phyloP scores from a whole-genome alignment of 176 grass and related monocot genomes.

The Calamus simplicifolius region DNA sequence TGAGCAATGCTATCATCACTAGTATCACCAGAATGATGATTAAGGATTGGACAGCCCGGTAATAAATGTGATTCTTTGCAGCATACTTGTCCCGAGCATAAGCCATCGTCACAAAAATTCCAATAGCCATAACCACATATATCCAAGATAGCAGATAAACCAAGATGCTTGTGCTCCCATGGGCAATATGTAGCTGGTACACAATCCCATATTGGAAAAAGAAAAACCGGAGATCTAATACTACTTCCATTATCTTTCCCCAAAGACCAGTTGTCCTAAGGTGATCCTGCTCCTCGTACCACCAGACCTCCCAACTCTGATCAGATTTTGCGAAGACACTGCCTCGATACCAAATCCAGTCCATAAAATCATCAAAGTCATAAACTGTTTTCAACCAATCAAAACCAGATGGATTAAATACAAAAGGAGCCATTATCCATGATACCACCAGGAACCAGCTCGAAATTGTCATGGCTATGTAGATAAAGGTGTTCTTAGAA shows the following conservation, averaged over 20 bases:
- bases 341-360: constrained; percentile 86
- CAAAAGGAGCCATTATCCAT: constrained; percentile 98
- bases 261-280: constrained; percentile 82
- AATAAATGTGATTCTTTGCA: constrained; percentile 77
- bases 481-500: constrained; percentile 68
- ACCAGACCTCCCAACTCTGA: constrained; percentile 95
- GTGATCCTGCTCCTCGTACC: constrained; percentile 94
- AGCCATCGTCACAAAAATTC: constrained; percentile 61
- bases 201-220: constrained; percentile 96
- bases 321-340: constrained; percentile 78
- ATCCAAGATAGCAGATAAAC: constrained; percentile 96
- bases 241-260: constrained; percentile 89
- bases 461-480: constrained; percentile 86
- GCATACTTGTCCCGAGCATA: constrained; percentile 72
- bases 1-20: constrained; percentile 61
- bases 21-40: constrained; percentile 54
- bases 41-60: constrained; percentile 53
- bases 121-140: constrained; percentile 58
- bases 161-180: constrained; percentile 54
- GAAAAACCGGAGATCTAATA: constrained; percentile 93
- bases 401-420: constrained; percentile 96
- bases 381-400: constrained; percentile 99
- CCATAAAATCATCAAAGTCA: constrained; percentile 95
- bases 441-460: constrained; percentile 91
- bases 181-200: constrained; percentile 82